Conservation (phyloP, 805 yeast species). For the Barnettozyma sp. region DNA sequence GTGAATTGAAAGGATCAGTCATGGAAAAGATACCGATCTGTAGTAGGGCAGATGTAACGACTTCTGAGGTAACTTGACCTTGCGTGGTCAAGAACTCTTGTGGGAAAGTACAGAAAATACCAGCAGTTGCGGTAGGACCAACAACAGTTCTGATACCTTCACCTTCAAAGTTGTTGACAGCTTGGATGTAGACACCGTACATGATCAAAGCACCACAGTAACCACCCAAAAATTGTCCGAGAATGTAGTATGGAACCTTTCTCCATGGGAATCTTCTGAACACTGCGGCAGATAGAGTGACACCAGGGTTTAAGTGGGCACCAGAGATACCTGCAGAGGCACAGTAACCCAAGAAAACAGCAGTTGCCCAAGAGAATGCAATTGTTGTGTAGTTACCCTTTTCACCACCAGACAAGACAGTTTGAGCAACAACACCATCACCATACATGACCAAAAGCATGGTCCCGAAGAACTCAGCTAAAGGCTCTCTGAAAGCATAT, state of each 20-base stretch:
- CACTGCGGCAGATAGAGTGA: constrained; percentile 39
- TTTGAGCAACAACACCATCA: constrained; percentile 43
- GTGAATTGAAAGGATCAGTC: constrained; percentile 44
- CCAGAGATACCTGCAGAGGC: constrained; percentile 51
- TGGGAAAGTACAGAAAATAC: constrained; percentile 43
- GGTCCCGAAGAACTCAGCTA: constrained; percentile 49
- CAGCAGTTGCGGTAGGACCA: constrained; percentile 32
- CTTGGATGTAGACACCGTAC: constrained; percentile 38
- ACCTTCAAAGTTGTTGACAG: constrained; percentile 33
- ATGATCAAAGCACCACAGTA: constrained; percentile 39
- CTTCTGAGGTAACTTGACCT: constrained; percentile 43
- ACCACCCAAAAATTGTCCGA: constrained; percentile 45
- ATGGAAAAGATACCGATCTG: constrained; percentile 43
- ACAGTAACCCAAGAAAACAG: constrained; percentile 44
- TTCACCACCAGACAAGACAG: constrained; percentile 28
- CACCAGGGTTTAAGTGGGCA: constrained; percentile 52
- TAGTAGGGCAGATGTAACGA: constrained; percentile 37
- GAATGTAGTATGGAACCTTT: constrained; percentile 38
- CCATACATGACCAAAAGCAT: constrained; percentile 40
- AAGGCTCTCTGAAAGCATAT: constrained; percentile 34
- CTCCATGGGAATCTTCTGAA: constrained; percentile 47
- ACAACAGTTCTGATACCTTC: constrained; percentile 21
- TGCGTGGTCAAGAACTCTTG: constrained; percentile 32
- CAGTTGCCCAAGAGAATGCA: constrained; percentile 48
- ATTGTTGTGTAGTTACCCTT: constrained; percentile 38